Conservation (phyloP, 805 yeast species). For the Clavispora fructus region DNA sequence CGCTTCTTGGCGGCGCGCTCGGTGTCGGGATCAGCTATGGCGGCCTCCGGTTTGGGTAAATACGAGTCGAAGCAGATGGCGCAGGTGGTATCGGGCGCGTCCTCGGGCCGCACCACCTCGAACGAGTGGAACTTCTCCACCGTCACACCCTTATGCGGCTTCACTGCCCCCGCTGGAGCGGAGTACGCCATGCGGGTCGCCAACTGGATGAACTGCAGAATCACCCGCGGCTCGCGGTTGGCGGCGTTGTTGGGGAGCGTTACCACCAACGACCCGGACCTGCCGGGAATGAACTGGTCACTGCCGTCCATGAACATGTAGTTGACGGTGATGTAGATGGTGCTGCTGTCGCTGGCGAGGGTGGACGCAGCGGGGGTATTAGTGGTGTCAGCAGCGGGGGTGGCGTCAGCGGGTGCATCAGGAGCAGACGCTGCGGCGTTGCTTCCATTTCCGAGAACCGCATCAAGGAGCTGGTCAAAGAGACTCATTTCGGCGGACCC, state of each 20-base stretch:
- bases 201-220: slow-evolving; percentile 56
- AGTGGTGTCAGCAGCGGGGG: neutral
- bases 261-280: slow-evolving; percentile 56
- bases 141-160: slow-evolving; percentile 49
- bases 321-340: slow-evolving; percentile 40
- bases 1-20: slow-evolving; percentile 6
- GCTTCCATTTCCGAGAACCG: slow-evolving; percentile 2
- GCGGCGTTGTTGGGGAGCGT: slow-evolving; percentile 63
- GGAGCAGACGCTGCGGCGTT: neutral
- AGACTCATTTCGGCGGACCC: neutral
- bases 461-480: slow-evolving; percentile 11
- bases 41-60: slow-evolving; percentile 1
- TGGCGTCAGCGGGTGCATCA: neutral
- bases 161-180: slow-evolving; percentile 49
- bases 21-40: neutral
- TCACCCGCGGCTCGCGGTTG: slow-evolving; percentile 53
- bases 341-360: slow-evolving; percentile 14
- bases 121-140: slow-evolving; percentile 48
- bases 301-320: slow-evolving; percentile 39
- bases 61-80: slow-evolving; percentile 60
- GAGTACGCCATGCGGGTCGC: slow-evolving; percentile 68
- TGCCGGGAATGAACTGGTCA: slow-evolving; percentile 27
- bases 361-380: slow-evolving; percentile 1
- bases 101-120: slow-evolving; percentile 26
- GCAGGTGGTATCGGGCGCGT: slow-evolving; percentile 37